phyloP scores from a whole-genome alignment of 148 eudicot species.

The Fagopyrum homotropicum region DNA sequence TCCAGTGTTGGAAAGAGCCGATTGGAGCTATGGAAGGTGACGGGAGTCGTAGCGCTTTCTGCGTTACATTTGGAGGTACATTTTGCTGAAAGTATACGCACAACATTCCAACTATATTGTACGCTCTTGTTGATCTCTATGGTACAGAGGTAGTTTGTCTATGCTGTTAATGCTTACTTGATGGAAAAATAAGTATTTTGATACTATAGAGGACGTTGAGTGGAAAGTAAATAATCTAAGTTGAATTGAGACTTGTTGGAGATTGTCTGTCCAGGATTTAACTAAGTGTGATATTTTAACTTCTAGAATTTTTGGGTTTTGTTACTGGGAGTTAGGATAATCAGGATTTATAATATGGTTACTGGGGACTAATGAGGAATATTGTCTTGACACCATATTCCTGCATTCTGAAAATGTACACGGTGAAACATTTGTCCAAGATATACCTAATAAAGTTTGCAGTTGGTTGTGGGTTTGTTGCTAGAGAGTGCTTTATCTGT shows the following conservation, averaged over 20 bases:
- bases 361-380: too few relatives aligned
- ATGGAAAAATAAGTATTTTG: background rate
- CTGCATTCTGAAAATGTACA: too few relatives aligned
- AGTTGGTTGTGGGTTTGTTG: too few relatives aligned
- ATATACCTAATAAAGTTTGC: too few relatives aligned
- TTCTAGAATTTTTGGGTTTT: background rate
- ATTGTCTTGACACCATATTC: too few relatives aligned
- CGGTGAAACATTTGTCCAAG: too few relatives aligned
- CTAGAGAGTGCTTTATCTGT: too few relatives aligned
- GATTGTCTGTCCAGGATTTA: background rate
- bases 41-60: conserved; percentile 63
- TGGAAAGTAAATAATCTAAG: background rate
- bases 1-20: conserved; percentile 33
- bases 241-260: background rate
- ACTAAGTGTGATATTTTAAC: background rate
- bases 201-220: background rate
- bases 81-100: background rate
- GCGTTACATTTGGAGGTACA: conserved; percentile 50
- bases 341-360: background rate
- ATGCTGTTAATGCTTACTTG: background rate
- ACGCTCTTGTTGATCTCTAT: background rate
- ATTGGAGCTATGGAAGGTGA: conserved; percentile 64
- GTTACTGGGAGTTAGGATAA: background rate
- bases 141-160: background rate
- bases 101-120: background rate